Evolutionary conservation across 2,329 filamentous ascomycete species (phyloP), one percentile per base, ranked within the genome.

Genomic region (Cladophialophora exuberans): DNA sequence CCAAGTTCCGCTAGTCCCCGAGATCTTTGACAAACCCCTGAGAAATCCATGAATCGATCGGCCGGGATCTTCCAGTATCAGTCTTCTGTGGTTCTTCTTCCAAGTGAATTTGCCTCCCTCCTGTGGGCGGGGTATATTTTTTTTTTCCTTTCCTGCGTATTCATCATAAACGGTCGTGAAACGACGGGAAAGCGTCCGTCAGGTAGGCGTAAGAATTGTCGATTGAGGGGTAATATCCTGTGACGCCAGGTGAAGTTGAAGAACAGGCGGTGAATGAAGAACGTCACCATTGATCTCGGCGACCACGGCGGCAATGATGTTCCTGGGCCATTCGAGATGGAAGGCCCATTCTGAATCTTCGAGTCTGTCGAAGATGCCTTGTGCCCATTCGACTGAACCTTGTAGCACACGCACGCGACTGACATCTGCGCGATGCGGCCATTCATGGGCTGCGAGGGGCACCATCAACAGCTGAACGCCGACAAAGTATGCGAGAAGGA

Each of bases 401-500:
- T 59, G 54, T 9, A 61, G 51, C 6, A 61, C 59, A 23, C 57
- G 42, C 11, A 54, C 42, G 23, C 52, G n/a, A 25, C 54, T 23
- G 7, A 28, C 36, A 44, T 62, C 42, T 30, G 54, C 39, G 6
- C 61, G 61, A 2, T 67, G 60, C 0, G 65, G 65, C 54, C 61
- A 69, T 41, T 70, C 68, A 6, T 64, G 62, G 22, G 63, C 59
- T 2, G 68, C 56, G 4, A 78, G 71, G 0, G 75, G 75, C 4
- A 69, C 69, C 53, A 80, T 68, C 4, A 79, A 65, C 1, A 75
- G 66, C 47, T 79, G 74, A 0, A 78, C 61, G 1, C 73, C 70
- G n/a, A 79, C 70, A 60, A 77, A 79, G 60, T 79, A 76, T 5
- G 73, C 68, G 4, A 79, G 68, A 4, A 80, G 64, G 3, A 79